Base-by-base conservation (phyloP, 768 basidiomycete species). In the Tulasnella sp. region DNA sequence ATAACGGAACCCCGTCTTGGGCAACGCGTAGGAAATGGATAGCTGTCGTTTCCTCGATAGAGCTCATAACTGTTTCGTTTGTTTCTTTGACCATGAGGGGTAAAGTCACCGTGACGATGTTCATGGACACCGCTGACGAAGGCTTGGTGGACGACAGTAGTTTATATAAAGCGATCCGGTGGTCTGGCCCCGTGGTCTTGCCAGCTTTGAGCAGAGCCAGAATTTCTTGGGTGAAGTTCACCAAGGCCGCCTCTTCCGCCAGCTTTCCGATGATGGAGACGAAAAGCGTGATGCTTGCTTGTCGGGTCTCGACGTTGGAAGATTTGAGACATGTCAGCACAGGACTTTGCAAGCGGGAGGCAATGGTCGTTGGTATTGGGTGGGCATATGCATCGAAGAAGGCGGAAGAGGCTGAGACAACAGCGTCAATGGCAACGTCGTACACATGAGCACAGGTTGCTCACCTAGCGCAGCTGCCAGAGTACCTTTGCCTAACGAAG, bases 151-250 rank as follows among this genome's bases (percentile, higher is more conserved):
- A 65, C 2, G 74, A 69, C 1, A 91, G 74, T 82, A 98, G 89
- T 1, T 79, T 75, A 69, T 89, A 93, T 7, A 98, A 72, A 0
- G 84, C 74, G 4, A 81, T 67, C 15, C 93, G 81, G 66, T 98
- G 91, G 56, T 94, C 94, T 2, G 86, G 77, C 1, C 90, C 89
- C 0, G 82, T 71, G 0, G 91, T 87, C 73, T 96, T 99, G 19
- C 89, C 86, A 0, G 82, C 68, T 63, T 84, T 82, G 1, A 90
- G 86, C 0, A 90, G 74, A n/a, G 72, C 70, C 8, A 91, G 70
- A 4, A 91, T 68, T 61, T 94, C 89, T 0, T 88, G 73, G 7
- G 72, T 72, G 2, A 82, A 75, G 9, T 80, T 75, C 5, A 73
- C 71, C 8, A 73, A 63, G 21, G 76, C 72, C 4, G 71, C 70